Base-by-base conservation (phyloP, 805 yeast genomes). In the Yarrowia hollandica region DNA sequence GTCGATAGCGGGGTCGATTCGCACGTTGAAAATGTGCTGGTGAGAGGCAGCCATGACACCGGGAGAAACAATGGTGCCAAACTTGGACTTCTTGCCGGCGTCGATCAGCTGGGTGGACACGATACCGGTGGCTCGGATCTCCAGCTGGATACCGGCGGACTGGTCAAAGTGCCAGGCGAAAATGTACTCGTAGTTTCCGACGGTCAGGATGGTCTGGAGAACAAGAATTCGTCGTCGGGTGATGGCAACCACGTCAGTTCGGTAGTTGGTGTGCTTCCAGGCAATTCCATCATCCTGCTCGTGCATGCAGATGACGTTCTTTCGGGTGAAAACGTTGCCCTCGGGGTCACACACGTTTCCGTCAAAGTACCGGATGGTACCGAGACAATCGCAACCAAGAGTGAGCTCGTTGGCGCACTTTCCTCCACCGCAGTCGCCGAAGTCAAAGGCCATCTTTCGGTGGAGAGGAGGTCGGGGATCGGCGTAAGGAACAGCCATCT, bases 401-500 rank as follows among this genome's bases (percentile, higher is more conserved):
- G 73, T 75, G 70, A 87, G 77, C 61, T 80, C 80, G 74, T 88
- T 86, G 66, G 88, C 94, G 65, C 78, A 80, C 64, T 77, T 79
- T 72, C 95, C 95, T 65, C 86, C 87, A 18, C 95, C 94, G 75
- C 86, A 82, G 73, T 88, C 94, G 71, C 94, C 94, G 68, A 87
- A 78, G 72, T 87, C 94, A 65, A 87, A 87, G 30, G 94, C 94
- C 76, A 86, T 91, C 75, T 88, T 87, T 79, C 92, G 81, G 74
- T 86, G 90, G 75, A 79, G 84, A 63, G 94, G 94, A 44, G 84
- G 83, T 73, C 92, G 79, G 68, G 91, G 90, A 71, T 87, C 92
- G 71, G 89, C 91, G 69, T 88, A 87, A 30, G 94, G 94, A 63
- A 88, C 95, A 37, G 92, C 86, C 95, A 88, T 87, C 74, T 87